A percentile compares a stretch with the other conserved stretches of the same genome.
These are phyloP conservation scores for Phialophora tarda DNA, from an alignment of 2,329 filamentous ascomycete species.

Conservation along the genomic window DNA sequence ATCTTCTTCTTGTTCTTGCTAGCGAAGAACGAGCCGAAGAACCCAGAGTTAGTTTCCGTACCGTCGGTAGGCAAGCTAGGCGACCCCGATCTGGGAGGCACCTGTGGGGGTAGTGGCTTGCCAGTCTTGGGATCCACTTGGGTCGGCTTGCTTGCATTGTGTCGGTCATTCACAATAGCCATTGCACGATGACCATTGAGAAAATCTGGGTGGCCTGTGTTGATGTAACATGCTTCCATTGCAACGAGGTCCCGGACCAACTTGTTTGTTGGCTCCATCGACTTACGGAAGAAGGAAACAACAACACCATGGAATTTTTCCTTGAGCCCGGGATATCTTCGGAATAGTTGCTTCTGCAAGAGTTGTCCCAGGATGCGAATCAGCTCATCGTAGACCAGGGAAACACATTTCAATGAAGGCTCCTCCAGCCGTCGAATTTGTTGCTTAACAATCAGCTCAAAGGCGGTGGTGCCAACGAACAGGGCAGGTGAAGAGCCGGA, in stretches of 20 bases:
- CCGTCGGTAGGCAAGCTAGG: constrained; percentile 69
- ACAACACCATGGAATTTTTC: constrained; percentile 96
- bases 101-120: constrained; percentile 76
- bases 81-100: constrained; percentile 74
- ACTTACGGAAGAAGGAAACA: constrained; percentile 95
- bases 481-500: constrained; percentile 96
- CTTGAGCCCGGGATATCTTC: constrained; percentile 90
- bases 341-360: constrained; percentile 85
- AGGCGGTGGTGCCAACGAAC: constrained; percentile 97
- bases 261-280: constrained; percentile 98
- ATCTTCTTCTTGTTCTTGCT: constrained; percentile 99
- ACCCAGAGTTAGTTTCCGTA: constrained; percentile 70
- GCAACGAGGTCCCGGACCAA: constrained; percentile 87
- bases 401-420: constrained; percentile 95
- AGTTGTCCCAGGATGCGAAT: constrained; percentile 93
- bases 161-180: constrained; percentile 95
- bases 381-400: constrained; percentile 94
- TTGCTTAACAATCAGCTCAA: constrained; percentile 97
- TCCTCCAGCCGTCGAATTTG: constrained; percentile 97
- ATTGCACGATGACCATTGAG: constrained; percentile 95
- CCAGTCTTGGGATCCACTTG: constrained; percentile 99
- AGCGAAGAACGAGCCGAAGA: constrained; percentile 98
- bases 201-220: constrained; percentile 97
- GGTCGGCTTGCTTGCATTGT: constrained; percentile 79
- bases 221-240: constrained; percentile 98